Conservation (phyloP, 148 eudicot genomes). For the Cornus kousa region DNA sequence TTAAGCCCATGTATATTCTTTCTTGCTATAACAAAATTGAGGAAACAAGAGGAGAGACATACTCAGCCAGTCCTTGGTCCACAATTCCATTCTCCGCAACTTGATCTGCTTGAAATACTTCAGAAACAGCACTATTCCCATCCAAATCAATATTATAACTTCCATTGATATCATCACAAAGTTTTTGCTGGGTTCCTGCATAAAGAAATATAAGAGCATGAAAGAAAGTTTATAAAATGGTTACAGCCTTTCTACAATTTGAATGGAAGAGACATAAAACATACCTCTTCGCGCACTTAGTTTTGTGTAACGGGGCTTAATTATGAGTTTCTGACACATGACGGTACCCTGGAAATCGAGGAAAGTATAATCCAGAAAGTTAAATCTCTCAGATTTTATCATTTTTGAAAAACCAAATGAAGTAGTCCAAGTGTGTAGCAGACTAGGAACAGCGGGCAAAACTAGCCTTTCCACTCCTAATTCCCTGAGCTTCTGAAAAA, state of each 20-base stretch:
- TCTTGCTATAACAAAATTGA: not conserved
- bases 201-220: constrained; percentile 5
- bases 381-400: constrained; percentile 45
- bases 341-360: constrained; percentile 82
- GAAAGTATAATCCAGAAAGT: constrained; percentile 60
- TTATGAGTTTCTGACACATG: constrained; percentile 79
- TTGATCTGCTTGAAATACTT: constrained; percentile 48
- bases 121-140: constrained; percentile 42
- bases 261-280: not conserved
- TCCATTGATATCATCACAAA: constrained; percentile 16
- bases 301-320: constrained; percentile 22
- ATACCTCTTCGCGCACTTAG: constrained; percentile 29
- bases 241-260: not conserved
- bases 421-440: constrained; percentile 71
- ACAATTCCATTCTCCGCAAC: constrained; percentile 33
- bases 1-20: not conserved
- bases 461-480: constrained; percentile 84
- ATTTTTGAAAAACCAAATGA: constrained; percentile 75
- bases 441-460: constrained; percentile 74
- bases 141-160: constrained; percentile 28
- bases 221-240: not conserved
- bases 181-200: constrained; percentile 34
- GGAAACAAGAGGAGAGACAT: constrained; percentile 26
- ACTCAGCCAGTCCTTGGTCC: constrained; percentile 44
- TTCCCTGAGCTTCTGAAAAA: constrained; percentile 57